Base-by-base conservation (phyloP, 306 rosid genomes). In the Benincasa hispida region DNA sequence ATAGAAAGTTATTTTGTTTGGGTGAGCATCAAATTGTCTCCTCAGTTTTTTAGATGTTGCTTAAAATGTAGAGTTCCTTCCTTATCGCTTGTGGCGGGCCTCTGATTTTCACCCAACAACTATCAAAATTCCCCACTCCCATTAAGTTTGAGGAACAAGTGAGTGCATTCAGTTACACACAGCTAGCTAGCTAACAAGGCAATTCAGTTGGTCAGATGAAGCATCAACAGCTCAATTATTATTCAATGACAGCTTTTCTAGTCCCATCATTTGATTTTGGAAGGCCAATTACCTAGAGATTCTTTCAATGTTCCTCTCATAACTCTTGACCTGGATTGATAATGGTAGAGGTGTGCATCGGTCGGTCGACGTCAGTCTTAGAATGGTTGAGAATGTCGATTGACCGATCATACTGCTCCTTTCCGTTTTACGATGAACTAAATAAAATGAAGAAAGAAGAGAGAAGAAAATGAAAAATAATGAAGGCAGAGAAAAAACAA, bases 161-260 rank as follows among this genome's bases (percentile, higher is more conserved):
- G 27, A 50, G 45, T 72, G 76, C 35, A 28, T 72, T 51, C 60
- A 50, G 58, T 72, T 50, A 28, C 72, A 72, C 76, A 72, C 76
- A 72, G 27, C 45, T 45, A 61, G 32, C 28, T 47, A 72, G 58
- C 37, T 21, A 39, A 39, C 11, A 67, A 48, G 22, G 60, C 76
- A 35, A 65, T 35, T 65, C 50, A 51, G 28, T 48, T 72, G 76
- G 76, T 72, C 27, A 72, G 60, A 72, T 50, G 76, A 72, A 48
- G 76, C 76, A 25, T 45, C 76, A 28, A 5, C 76, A 28, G 3
- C 76, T 72, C 76, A 27, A 72, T 72, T 72, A 72, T 72, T 50
- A 50, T 72, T 47, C 27, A 48, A 27, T 72, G 76, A 72, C 76
- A 72, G 59, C 76, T 27, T 72, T 37, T 9, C 72, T 6, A 48